Evolutionary conservation across 2,329 filamentous ascomycete species (phyloP).

Genomic region (Orbilia blumenaviensis): DNA sequence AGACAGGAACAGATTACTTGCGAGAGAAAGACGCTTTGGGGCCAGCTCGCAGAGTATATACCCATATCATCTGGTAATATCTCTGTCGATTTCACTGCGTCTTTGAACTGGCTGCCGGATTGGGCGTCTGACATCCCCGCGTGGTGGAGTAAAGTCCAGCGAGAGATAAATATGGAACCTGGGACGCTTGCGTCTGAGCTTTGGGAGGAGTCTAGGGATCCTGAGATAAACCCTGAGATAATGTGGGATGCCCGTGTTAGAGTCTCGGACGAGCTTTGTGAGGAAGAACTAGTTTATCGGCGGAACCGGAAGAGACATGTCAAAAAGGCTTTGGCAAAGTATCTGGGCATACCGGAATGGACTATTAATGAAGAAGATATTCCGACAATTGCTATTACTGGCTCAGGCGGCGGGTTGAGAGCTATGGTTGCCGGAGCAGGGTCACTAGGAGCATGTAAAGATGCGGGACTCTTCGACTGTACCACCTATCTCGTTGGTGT

Average conservation of each 20-base stretch:
- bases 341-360: slow-evolving; percentile 78
- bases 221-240: slow-evolving; percentile 85
- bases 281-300: slow-evolving; percentile 81
- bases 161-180: slow-evolving; percentile 70
- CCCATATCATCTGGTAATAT: slow-evolving; percentile 26
- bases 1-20: slow-evolving; percentile 22
- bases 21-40: slow-evolving; percentile 36
- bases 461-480: slow-evolving; percentile 91
- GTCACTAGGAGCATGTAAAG: slow-evolving; percentile 82
- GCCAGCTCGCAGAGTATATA: slow-evolving; percentile 35
- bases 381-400: slow-evolving; percentile 90
- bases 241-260: slow-evolving; percentile 81
- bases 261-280: slow-evolving; percentile 80
- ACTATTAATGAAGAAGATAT: slow-evolving; percentile 94
- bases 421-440: slow-evolving; percentile 90
- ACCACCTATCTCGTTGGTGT: slow-evolving; percentile 94
- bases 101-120: slow-evolving; percentile 48
- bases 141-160: slow-evolving; percentile 56
- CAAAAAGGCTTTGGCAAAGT: slow-evolving; percentile 78
- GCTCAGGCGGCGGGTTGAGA: slow-evolving; percentile 88
- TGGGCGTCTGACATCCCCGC: slow-evolving; percentile 54
- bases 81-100: slow-evolving; percentile 42
- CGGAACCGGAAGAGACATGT: slow-evolving; percentile 74
- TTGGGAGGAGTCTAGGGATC: slow-evolving; percentile 88
- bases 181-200: slow-evolving; percentile 92